Evolutionary conservation across 2,329 filamentous ascomycete species (phyloP).

Genomic region (Fusarium acutatum): DNA sequence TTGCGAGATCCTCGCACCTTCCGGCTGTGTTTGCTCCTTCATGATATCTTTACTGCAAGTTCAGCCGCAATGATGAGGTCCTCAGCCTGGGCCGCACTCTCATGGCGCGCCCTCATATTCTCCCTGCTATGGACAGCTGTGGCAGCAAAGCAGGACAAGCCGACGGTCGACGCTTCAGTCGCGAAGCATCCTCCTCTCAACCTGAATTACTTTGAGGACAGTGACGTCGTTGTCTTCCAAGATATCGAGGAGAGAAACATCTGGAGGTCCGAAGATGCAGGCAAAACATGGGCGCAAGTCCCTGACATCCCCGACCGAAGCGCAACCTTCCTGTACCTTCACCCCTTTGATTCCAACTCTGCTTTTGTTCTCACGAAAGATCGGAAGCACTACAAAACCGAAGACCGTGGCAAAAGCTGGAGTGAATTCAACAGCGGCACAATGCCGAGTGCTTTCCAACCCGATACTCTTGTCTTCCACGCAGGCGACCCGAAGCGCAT

Average conservation of each 20-base stretch:
- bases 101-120: conserved; percentile 61
- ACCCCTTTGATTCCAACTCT: conserved; percentile 79
- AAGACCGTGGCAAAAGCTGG: conserved; percentile 86
- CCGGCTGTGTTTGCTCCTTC: conserved; percentile 45
- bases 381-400: conserved; percentile 81
- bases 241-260: conserved; percentile 71
- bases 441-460: conserved; percentile 62
- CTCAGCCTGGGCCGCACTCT: conserved; percentile 57
- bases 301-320: conserved; percentile 70
- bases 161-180: conserved; percentile 69
- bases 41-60: conserved; percentile 50
- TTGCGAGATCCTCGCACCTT: conserved; percentile 10
- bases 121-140: conserved; percentile 52
- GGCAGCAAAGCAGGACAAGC: conserved; percentile 69
- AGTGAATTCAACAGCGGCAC: conserved; percentile 71
- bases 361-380: conserved; percentile 81
- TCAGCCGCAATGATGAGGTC: conserved; percentile 63
- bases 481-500: conserved; percentile 84
- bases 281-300: conserved; percentile 76
- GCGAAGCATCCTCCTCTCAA: conserved; percentile 74
- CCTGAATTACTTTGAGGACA: conserved; percentile 91
- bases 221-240: conserved; percentile 80
- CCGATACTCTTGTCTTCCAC: conserved; percentile 75
- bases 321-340: conserved; percentile 73
- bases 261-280: conserved; percentile 83